Conservation (phyloP, 1,139 yeast genomes). For the Meyerozyma smithsonii region DNA sequence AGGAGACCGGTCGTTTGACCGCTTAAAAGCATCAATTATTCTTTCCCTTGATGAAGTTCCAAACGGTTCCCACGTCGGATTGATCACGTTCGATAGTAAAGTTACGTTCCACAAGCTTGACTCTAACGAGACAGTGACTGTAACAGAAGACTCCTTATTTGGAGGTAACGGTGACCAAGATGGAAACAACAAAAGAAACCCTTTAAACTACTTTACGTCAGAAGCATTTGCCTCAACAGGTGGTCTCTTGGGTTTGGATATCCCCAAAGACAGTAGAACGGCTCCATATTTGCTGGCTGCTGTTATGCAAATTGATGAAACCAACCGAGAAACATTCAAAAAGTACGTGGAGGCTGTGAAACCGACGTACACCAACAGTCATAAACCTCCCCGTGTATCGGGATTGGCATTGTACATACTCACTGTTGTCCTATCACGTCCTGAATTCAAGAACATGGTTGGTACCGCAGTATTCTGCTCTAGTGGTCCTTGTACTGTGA, state of each 20-base stretch:
- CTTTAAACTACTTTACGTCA: not conserved
- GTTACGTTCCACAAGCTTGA: conserved; percentile 22
- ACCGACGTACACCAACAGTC: conserved; percentile 23
- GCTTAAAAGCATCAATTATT: conserved; percentile 16
- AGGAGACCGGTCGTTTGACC: conserved; percentile 14
- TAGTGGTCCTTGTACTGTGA: conserved; percentile 33
- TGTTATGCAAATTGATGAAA: conserved; percentile 5
- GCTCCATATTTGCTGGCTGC: not conserved
- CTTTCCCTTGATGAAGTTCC: conserved; percentile 19
- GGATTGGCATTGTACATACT: conserved; percentile 30
- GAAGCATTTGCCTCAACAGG: not conserved
- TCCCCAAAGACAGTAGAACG: not conserved
- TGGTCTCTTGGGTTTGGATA: not conserved
- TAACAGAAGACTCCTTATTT: not conserved
- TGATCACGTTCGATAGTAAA: conserved; percentile 26
- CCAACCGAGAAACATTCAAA: conserved; percentile 6
- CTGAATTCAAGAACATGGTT: conserved; percentile 16
- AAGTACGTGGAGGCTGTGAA: conserved; percentile 14
- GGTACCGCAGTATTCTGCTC: conserved; percentile 27
- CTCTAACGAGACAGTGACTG: not conserved
- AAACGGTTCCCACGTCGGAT: conserved; percentile 17
- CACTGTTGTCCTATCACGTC: conserved; percentile 17
- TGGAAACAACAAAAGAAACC: not conserved
- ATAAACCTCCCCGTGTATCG: conserved; percentile 27
- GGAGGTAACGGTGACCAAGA: not conserved